These are phyloP conservation scores for Dorcoceras hygrometricum DNA, from an alignment of 257 asterid species.

Conservation along the genomic window DNA sequence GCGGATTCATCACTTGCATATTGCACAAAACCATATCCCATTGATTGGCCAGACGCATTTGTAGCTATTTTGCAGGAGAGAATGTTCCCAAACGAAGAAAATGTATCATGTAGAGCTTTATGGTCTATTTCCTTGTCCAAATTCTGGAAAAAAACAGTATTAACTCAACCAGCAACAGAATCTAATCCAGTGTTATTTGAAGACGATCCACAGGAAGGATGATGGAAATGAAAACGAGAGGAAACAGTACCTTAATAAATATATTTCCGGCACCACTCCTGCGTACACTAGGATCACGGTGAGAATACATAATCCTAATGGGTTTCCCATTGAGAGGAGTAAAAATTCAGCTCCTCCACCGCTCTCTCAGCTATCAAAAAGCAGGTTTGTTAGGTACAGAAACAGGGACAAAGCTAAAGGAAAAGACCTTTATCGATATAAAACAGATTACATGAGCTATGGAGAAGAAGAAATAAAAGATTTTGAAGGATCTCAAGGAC, in stretches of 20 bases:
- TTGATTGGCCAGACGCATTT: slow-evolving; percentile 43
- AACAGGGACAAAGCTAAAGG: too few species aligned
- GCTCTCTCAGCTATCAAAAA: slow-evolving; percentile 19
- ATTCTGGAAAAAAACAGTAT: slow-evolving; percentile 32
- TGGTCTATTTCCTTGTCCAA: slow-evolving; percentile 56
- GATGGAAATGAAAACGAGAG: not conserved
- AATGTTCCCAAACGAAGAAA: slow-evolving; percentile 50
- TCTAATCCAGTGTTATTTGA: not conserved
- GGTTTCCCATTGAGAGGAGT: slow-evolving; percentile 27
- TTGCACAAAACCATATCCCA: slow-evolving; percentile 59
- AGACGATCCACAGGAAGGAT: not conserved
- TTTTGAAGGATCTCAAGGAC: too few species aligned
- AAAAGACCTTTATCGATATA: not conserved
- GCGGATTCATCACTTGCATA: slow-evolving; percentile 55
- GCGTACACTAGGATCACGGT: slow-evolving; percentile 28
- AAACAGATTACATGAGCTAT: too few species aligned
- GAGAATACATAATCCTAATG: slow-evolving; percentile 30
- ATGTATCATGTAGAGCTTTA: slow-evolving; percentile 54
- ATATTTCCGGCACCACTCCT: slow-evolving; percentile 28
- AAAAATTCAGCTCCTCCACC: slow-evolving; percentile 28
- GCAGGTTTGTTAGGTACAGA: not conserved
- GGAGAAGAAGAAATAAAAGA: too few species aligned
- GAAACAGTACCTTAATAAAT: slow-evolving; percentile 22
- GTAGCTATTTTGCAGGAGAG: slow-evolving; percentile 64
- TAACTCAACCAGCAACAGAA: not conserved